Evolutionary conservation across 2,329 filamentous ascomycete genomes (phyloP), one percentile per base, ranked within the genome.

Genomic region (Fusarium foetens): DNA sequence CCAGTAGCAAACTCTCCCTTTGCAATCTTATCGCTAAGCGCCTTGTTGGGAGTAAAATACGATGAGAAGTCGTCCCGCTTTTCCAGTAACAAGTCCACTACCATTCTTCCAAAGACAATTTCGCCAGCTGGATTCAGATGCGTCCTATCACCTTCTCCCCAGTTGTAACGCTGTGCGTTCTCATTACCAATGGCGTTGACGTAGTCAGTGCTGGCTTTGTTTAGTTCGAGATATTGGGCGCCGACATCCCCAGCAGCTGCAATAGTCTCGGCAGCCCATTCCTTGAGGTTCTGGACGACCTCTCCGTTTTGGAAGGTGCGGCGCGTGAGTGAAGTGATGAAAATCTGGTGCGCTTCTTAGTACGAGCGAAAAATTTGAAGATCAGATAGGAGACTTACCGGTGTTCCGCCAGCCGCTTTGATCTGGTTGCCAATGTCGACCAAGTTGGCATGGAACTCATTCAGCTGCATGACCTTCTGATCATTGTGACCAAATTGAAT

Each of bases 401-500:
- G 64, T 4, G 55, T 68, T 8, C 64, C 64, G 2, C 64, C 63
- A 1, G 63, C 54, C 2, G 42, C 31, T 5, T 39, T 67, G 5
- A 67, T 67, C 11, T 48, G 12, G 4, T 61, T 67, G 1, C 64
- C 64, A 13, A 67, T 67, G 1, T 36, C n/a, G 3, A 62, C 46
- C 0, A 67, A 4, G 0, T 67, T 68, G 0, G 63, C 2, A 27
- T 43, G 63, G 4, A 67, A 67, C 2, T 38, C 31, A 8, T 54
- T 31, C 1, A 67, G 2, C 0, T 51, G 21, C 63, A 67, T 67
- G 0, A 67, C 46, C 3, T 67, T 68, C 5, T 67, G 64, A 2
- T 67, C 64, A 21, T 67, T 67, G 8, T 67, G 64, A 0, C 64
- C 64, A 13, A 67, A 67, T 1, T 67, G 63, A 6, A 67, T 62